These are phyloP conservation scores for Clonostachys solani DNA, from an alignment of 2,329 filamentous ascomycete genomes.

Conservation along the genomic window DNA sequence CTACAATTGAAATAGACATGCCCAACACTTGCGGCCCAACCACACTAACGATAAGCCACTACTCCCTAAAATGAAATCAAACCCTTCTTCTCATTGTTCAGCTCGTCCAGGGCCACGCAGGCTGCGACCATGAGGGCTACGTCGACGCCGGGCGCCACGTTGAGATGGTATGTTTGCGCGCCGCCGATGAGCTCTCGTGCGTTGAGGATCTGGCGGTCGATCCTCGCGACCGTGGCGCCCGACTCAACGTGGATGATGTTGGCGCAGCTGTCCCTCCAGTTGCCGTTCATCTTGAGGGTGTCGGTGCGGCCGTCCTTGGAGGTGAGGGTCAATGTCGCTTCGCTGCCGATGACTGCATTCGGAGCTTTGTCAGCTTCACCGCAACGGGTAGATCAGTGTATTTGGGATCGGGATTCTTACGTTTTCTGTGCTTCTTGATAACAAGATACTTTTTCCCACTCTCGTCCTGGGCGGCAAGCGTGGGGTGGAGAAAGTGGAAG, in stretches of 20 bases:
- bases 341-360: conserved; percentile 42
- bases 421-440: conserved; percentile 48
- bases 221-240: conserved; percentile 48
- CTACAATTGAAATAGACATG: no score
- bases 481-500: conserved; percentile 39
- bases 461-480: conserved; percentile 43
- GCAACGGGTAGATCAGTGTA: not conserved
- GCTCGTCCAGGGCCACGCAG: conserved; percentile 66
- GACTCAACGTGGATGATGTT: conserved; percentile 50
- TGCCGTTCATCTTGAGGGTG: conserved; percentile 53
- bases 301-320: conserved; percentile 36
- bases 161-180: conserved; percentile 62
- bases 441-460: conserved; percentile 43
- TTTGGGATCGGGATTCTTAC: conserved; percentile 28
- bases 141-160: conserved; percentile 61
- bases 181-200: conserved; percentile 52
- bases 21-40: no score
- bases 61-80: no score
- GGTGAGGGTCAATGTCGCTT: conserved; percentile 54
- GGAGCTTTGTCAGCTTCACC: conserved; percentile 3
- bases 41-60: no score
- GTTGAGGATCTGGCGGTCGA: conserved; percentile 55
- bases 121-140: conserved; percentile 61
- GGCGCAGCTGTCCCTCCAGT: conserved; percentile 53
- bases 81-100: conserved; percentile 32